phyloP scores from a whole-genome alignment of 371 early-diverging fungal species.

The Mortierella sp. region DNA sequence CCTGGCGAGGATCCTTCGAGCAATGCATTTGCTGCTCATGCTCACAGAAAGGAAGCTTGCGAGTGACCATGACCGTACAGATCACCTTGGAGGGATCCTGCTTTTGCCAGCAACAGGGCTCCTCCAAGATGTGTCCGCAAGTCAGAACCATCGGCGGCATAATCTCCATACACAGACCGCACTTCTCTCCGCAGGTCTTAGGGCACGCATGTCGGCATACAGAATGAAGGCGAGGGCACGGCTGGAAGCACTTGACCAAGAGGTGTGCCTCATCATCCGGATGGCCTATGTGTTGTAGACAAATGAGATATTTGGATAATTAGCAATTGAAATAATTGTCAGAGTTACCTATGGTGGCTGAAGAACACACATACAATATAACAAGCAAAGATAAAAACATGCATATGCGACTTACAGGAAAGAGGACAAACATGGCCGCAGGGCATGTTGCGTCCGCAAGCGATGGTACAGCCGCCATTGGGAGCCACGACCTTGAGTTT shows the following conservation, averaged over 20 bases:
- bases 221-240: conserved; percentile 57
- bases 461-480: conserved; percentile 57
- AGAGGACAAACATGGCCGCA: conserved; percentile 58
- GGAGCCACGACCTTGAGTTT: conserved; percentile 41
- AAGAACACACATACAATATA: background rate
- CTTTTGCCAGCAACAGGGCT: conserved; percentile 43
- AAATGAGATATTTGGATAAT: too few species aligned
- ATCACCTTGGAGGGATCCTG: conserved; percentile 24
- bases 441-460: conserved; percentile 32
- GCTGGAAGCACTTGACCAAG: conserved; percentile 51
- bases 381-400: background rate
- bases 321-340: background rate
- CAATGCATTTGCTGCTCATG: conserved; percentile 51
- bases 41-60: conserved; percentile 52
- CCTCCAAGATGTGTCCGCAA: conserved; percentile 48
- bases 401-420: conserved; percentile 47
- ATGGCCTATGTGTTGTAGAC: conserved; percentile 24
- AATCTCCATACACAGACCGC: conserved; percentile 54
- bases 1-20: background rate
- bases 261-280: conserved; percentile 34
- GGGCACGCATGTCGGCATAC: conserved; percentile 54
- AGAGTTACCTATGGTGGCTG: background rate
- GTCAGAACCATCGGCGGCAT: conserved; percentile 31
- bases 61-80: conserved; percentile 37
- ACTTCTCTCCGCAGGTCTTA: conserved; percentile 60